These are phyloP conservation scores for Alternaria sp. DNA, from an alignment of 2,329 filamentous ascomycete species.

Conservation along the genomic window DNA sequence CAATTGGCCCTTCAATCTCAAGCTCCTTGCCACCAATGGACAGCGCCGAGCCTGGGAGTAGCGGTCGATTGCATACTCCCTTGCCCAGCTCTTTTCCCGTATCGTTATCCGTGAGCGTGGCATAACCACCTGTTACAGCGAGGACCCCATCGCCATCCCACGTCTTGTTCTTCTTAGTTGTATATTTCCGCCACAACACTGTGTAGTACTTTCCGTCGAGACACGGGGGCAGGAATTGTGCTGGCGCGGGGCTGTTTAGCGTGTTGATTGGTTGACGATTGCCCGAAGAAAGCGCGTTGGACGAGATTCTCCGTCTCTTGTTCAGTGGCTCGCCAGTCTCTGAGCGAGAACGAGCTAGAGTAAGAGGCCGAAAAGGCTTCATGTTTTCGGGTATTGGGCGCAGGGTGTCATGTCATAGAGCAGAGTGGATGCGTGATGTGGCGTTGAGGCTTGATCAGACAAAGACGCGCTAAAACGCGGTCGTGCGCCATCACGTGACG, in stretches of 20 bases:
- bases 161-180: slow-evolving; percentile 77
- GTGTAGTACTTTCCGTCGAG: slow-evolving; percentile 53
- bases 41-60: slow-evolving; percentile 68
- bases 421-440: not conserved
- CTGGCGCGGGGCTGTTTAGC: slow-evolving; percentile 33
- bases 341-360: slow-evolving; percentile 39
- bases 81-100: slow-evolving; percentile 70
- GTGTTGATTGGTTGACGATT: slow-evolving; percentile 46
- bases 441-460: not conserved
- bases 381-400: slow-evolving; percentile 22
- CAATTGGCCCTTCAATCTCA: slow-evolving; percentile 70
- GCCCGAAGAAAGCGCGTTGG: slow-evolving; percentile 35
- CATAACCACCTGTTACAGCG: slow-evolving; percentile 64
- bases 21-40: slow-evolving; percentile 73
- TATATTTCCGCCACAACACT: slow-evolving; percentile 69
- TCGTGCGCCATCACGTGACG: slow-evolving; percentile 26
- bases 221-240: slow-evolving; percentile 29
- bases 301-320: slow-evolving; percentile 55
- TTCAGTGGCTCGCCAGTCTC: slow-evolving; percentile 45
- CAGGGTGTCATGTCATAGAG: slow-evolving; percentile 4
- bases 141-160: slow-evolving; percentile 78
- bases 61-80: slow-evolving; percentile 62
- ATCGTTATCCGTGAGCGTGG: slow-evolving; percentile 66
- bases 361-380: slow-evolving; percentile 50
- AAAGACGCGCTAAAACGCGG: slow-evolving; percentile 22